phyloP scores from a whole-genome alignment of 2,329 filamentous ascomycete genomes.

The Trichoderma semiorbis region DNA sequence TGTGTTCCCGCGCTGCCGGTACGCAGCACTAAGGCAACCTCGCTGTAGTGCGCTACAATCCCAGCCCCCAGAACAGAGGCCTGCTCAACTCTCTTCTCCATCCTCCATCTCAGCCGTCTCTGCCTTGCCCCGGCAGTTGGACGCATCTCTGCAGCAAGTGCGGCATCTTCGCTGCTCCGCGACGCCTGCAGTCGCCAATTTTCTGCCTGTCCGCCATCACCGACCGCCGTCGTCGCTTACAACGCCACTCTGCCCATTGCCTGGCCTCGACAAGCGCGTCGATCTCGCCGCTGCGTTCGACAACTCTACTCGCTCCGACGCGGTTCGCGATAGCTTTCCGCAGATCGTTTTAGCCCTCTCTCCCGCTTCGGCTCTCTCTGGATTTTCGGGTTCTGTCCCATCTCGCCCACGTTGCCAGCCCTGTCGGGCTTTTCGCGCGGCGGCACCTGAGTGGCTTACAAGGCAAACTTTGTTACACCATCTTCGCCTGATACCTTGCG shows the following conservation, averaged over 20 bases:
- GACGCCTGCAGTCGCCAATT: neutral
- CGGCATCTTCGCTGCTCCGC: constrained; percentile 13
- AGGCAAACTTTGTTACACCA: constrained; percentile 12
- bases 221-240: constrained; percentile 15
- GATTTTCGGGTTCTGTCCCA: constrained; percentile 23
- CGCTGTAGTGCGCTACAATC: constrained; percentile 15
- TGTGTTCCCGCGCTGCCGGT: constrained; percentile 19
- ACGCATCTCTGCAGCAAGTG: neutral
- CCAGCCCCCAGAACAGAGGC: constrained; percentile 14
- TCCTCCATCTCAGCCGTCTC: constrained; percentile 3
- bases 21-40: constrained; percentile 11
- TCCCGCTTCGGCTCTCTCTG: neutral
- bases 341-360: neutral
- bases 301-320: neutral
- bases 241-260: neutral
- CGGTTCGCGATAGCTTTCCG: constrained; percentile 12
- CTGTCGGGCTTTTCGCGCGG: constrained; percentile 33
- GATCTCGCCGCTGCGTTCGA: neutral
- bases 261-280: constrained; percentile 14
- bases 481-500: constrained; percentile 18
- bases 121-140: neutral
- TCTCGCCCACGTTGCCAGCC: constrained; percentile 34
- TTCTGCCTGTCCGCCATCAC: neutral
- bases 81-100: neutral
- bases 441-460: constrained; percentile 34